phyloP scores from a whole-genome alignment of 345 rosid species.

The Rubroshorea leprosula region DNA sequence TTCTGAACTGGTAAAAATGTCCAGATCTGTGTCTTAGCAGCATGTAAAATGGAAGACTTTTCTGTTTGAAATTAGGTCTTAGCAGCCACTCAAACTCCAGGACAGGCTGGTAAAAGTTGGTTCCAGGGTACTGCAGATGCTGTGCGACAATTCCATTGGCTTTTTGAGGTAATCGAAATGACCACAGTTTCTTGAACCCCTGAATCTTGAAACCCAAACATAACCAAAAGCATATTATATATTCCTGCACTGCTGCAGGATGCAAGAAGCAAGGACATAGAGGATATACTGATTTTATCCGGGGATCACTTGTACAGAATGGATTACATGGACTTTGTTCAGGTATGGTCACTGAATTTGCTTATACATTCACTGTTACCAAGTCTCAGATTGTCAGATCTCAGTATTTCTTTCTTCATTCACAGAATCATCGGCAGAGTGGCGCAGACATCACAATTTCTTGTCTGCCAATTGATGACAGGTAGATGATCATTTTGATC shows the following conservation, averaged over 20 bases:
- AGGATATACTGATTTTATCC: constrained; percentile 84
- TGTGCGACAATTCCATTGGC: constrained; percentile 94
- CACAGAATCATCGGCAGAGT: constrained; percentile 82
- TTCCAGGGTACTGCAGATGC: constrained; percentile 99
- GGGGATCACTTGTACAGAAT: constrained; percentile 93
- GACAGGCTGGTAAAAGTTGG: constrained; percentile 86
- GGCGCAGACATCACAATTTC: constrained; percentile 93
- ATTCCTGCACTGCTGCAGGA: constrained; percentile 30
- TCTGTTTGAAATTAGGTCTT: constrained; percentile 43
- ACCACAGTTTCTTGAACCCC: not conserved
- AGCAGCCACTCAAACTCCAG: constrained; percentile 96
- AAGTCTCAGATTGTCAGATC: not conserved
- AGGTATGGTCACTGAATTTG: constrained; percentile 31
- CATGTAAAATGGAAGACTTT: constrained; percentile 1
- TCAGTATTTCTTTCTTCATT: constrained; percentile 17
- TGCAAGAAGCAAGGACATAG: constrained; percentile 71
- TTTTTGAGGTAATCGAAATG: constrained; percentile 62
- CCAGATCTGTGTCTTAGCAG: not conserved
- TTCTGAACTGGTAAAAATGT: not conserved
- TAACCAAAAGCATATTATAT: no score
- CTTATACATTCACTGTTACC: not conserved
- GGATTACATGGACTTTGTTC: constrained; percentile 95
- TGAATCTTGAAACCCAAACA: not conserved
- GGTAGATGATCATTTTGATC: constrained; percentile 33
- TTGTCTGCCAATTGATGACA: constrained; percentile 69